These are phyloP conservation scores for Coemansia sp. DNA, from an alignment of 192 early-diverging fungal species.

Conservation along the genomic window DNA sequence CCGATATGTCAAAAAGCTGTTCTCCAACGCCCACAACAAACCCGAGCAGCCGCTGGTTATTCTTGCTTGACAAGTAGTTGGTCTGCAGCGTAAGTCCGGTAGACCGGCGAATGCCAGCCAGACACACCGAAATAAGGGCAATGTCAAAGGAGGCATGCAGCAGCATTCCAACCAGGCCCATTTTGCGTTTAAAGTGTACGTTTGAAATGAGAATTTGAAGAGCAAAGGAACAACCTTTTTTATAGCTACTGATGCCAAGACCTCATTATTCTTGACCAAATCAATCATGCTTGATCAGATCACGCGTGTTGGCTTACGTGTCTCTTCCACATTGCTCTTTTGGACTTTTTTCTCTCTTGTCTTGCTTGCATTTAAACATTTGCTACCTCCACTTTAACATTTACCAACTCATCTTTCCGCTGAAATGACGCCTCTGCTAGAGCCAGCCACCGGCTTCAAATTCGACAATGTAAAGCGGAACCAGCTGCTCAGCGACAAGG, in stretches of 20 bases:
- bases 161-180: slow-evolving; percentile 43
- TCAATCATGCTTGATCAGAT: slow-evolving; percentile 18
- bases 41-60: slow-evolving; percentile 38
- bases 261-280: too few species aligned
- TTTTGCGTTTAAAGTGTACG: slow-evolving; percentile 2
- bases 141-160: slow-evolving; percentile 39
- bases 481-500: slow-evolving; percentile 70
- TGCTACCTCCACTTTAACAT: too few species aligned
- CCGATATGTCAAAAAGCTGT: slow-evolving; percentile 30
- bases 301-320: slow-evolving; percentile 7
- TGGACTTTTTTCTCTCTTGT: slow-evolving; percentile 1
- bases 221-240: too few species aligned
- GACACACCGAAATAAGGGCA: slow-evolving; percentile 38
- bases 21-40: slow-evolving; percentile 40
- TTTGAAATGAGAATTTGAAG: neutral
- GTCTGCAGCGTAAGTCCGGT: slow-evolving; percentile 42
- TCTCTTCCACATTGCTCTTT: neutral
- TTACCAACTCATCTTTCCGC: neutral
- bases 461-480: slow-evolving; percentile 66
- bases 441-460: slow-evolving; percentile 44
- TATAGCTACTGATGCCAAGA: too few species aligned
- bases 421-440: slow-evolving; percentile 25
- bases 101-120: slow-evolving; percentile 49
- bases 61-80: slow-evolving; percentile 23
- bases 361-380: neutral